These are phyloP conservation scores for Rhizophora apiculata DNA, from an alignment of 345 rosid genomes.

Conservation along the genomic window DNA sequence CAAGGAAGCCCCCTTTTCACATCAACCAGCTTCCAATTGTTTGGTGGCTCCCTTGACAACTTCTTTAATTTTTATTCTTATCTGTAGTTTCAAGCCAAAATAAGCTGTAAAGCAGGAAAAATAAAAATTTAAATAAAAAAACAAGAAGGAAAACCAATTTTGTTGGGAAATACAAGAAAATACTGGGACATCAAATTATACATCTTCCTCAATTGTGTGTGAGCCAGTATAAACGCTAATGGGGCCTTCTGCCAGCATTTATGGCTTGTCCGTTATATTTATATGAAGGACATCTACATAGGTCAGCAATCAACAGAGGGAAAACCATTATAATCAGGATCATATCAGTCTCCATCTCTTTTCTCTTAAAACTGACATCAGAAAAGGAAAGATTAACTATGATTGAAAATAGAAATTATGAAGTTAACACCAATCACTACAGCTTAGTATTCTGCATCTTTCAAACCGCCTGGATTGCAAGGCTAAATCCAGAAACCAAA, in stretches of 20 bases:
- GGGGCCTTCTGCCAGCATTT: conserved; percentile 53
- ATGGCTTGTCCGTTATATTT: conserved; percentile 69
- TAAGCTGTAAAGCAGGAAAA: not conserved
- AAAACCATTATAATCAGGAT: conserved; percentile 11
- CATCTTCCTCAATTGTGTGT: conserved; percentile 57
- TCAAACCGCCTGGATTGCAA: no score
- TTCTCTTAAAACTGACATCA: no score
- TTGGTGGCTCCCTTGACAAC: conserved; percentile 67
- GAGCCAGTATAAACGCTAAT: conserved; percentile 64
- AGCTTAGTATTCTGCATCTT: no score
- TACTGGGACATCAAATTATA: conserved; percentile 46
- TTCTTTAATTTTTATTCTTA: conserved; percentile 50
- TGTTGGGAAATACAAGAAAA: not conserved
- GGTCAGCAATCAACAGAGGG: conserved; percentile 45
- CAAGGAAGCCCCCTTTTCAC: conserved; percentile 93
- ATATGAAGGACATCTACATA: conserved; percentile 92
- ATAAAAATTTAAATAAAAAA: no score
- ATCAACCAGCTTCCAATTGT: conserved; percentile 95
- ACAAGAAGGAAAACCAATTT: not conserved
- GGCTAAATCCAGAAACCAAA: no score
- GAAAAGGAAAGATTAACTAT: no score
- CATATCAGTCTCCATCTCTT: not conserved
- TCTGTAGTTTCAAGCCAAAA: conserved; percentile 40
- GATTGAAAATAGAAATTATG: no score
- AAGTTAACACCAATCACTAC: no score